A percentile compares a stretch with the other conserved stretches of the same genome.
These are phyloP conservation scores for Monilinia vaccinii-corymbosi DNA, from an alignment of 2,329 filamentous ascomycete species.

Conservation along the genomic window DNA sequence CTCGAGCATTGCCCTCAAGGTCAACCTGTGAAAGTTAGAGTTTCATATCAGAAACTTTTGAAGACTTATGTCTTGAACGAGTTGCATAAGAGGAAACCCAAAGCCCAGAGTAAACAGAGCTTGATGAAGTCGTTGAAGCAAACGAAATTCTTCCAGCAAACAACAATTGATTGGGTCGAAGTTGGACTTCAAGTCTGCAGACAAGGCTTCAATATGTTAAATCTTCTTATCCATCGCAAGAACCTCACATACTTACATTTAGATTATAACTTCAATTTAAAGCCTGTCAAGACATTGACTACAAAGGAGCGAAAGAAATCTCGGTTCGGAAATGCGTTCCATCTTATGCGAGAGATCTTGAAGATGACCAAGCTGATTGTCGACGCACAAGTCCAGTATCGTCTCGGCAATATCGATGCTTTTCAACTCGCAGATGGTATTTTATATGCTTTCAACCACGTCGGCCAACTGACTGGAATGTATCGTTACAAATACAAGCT, in stretches of 20 bases:
- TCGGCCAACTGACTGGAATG: slow-evolving; percentile 97
- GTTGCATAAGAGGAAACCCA: slow-evolving; percentile 89
- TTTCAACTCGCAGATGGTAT: slow-evolving; percentile 98
- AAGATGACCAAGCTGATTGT: slow-evolving; percentile 95
- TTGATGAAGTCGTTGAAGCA: slow-evolving; percentile 82
- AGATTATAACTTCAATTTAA: slow-evolving; percentile 99
- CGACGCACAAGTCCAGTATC: slow-evolving; percentile 95
- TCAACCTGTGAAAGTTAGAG: slow-evolving; percentile 91
- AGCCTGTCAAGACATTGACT: slow-evolving; percentile 96
- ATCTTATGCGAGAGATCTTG: slow-evolving; percentile 96
- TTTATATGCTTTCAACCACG: slow-evolving; percentile 98
- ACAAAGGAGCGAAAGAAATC: slow-evolving; percentile 99
- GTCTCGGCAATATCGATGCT: slow-evolving; percentile 94
- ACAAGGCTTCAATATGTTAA: slow-evolving; percentile 99
- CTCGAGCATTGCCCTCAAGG: slow-evolving; percentile 86
- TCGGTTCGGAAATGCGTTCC: slow-evolving; percentile 96
- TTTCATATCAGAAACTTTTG: slow-evolving; percentile 95
- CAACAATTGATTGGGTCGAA: slow-evolving; percentile 98
- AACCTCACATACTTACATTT: slow-evolving; percentile 97
- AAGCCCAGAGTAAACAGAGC: slow-evolving; percentile 92
- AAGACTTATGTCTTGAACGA: slow-evolving; percentile 97
- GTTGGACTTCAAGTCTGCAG: slow-evolving; percentile 96
- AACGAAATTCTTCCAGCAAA: slow-evolving; percentile 99
- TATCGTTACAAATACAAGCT: slow-evolving; percentile 99
- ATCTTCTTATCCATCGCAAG: slow-evolving; percentile 93